Base-by-base conservation (phyloP, 2,329 filamentous ascomycete genomes). In the Amphichorda felina region DNA sequence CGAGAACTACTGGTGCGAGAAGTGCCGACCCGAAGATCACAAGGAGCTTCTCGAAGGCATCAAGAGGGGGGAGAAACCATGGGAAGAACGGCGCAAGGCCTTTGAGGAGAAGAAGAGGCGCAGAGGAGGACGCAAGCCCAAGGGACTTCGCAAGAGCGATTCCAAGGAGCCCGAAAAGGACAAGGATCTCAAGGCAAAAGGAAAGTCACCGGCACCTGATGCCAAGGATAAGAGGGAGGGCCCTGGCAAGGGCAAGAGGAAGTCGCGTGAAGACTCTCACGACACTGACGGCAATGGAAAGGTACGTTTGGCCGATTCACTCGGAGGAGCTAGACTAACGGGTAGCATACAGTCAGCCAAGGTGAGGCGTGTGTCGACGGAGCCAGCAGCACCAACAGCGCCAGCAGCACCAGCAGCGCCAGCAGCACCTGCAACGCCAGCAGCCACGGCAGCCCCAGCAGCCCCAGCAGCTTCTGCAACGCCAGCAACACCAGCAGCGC, bases 1-100 rank as follows among this genome's bases (percentile, higher is more conserved):
- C 21, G 82, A 82, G 41, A 71, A 83, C 57, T 98, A 98, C 63
- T 93, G 82, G 59, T 98, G 91, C 60, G 91, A 98, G 59, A 66
- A 80, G 58, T 96, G 91, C 63, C 72, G 73, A 35, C 91, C 91
- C 1, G 72, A 86, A 38, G 77, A 88, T 42, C 91, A 98, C 61
- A 77, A 75, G 45, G 78, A 80, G 41, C 74, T 95, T 3, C 61
- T 98, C 4, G 79, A 79, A 9, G 84, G 80, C 38, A 80, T 95
- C 38, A 73, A 68, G 15, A 74, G 72, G 29, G 91, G 89, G 5
- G 85, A 94, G 60, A 82, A 79, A 57, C 82, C 86, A 0, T 96
- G 91, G 91, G 81, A 88, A 51, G 73, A 72, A 36, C 66, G 75
- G 26, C 74, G 77, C 11, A 72, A 70, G 46, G 64, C 62, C 34